Conservation (phyloP, 2,329 filamentous ascomycete species). For the Lasiodiplodia sp. region DNA sequence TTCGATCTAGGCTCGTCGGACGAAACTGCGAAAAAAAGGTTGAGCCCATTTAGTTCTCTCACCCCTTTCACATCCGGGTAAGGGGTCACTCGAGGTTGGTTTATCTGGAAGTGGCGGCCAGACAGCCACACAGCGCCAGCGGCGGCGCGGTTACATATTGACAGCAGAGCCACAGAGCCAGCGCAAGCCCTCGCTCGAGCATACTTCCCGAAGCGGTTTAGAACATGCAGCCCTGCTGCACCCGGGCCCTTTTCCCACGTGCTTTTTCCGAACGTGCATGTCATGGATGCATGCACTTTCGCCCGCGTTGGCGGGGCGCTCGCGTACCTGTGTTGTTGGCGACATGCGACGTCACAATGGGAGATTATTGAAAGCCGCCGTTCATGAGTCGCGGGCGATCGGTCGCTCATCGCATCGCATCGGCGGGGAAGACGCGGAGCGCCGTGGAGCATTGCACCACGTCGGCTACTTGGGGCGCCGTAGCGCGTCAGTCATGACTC, state of each 20-base stretch:
- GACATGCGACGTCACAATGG: background rate
- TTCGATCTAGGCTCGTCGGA: too few species aligned
- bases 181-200: background rate
- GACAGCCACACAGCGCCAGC: background rate
- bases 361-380: background rate
- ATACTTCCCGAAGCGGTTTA: background rate
- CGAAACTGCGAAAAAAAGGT: too few species aligned
- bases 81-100: background rate
- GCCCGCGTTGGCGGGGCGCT: background rate
- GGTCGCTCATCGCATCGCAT: background rate
- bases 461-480: background rate
- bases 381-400: background rate
- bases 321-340: background rate
- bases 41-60: too few species aligned
- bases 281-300: background rate
- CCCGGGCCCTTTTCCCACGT: background rate
- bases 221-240: background rate
- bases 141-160: background rate
- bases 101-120: background rate
- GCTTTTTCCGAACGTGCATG: background rate
- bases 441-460: background rate
- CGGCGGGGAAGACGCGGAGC: background rate
- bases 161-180: background rate
- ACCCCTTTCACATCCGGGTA: too few species aligned
- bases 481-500: constrained; percentile 5